Percentiles rank a stretch among this genome's conserved stretches.
Evolutionary conservation across 352 stramenopile genomes (phyloP).

Genomic region (Saprolegnia parasitica): DNA sequence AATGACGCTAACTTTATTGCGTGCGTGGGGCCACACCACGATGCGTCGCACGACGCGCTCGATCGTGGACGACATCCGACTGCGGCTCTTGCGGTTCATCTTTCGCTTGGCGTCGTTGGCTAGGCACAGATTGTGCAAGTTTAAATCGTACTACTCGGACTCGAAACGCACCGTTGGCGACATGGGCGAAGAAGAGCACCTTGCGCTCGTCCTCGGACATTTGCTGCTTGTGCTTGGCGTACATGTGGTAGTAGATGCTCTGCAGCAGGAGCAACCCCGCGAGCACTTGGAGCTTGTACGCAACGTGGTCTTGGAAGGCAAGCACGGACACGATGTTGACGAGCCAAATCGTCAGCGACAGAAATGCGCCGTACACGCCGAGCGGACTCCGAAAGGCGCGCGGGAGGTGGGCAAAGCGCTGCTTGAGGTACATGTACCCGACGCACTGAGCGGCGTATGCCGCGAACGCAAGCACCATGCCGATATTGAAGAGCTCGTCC

Average conservation of each 20-base stretch:
- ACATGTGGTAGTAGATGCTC: constrained; percentile 39
- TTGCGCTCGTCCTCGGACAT: constrained; percentile 43
- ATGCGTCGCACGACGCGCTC: background rate
- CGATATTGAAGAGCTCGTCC: constrained; percentile 26
- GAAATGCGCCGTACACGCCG: constrained; percentile 33
- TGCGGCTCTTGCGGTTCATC: background rate
- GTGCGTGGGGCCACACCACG: too few species aligned
- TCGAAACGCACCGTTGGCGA: constrained; percentile 28
- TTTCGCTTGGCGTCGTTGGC: background rate
- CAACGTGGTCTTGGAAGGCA: constrained; percentile 34
- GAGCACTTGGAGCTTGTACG: constrained; percentile 33
- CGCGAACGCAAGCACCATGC: constrained; percentile 35
- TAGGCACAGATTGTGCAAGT: too few species aligned
- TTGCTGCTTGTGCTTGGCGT: constrained; percentile 37
- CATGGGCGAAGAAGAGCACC: constrained; percentile 42
- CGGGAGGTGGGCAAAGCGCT: constrained; percentile 42
- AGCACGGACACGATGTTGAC: constrained; percentile 33
- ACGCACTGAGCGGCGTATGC: constrained; percentile 43
- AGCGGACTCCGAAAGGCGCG: constrained; percentile 44
- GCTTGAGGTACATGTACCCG: constrained; percentile 44
- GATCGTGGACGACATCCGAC: background rate
- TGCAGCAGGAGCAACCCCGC: constrained; percentile 28
- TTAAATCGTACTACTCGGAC: too few species aligned
- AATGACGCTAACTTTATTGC: too few species aligned
- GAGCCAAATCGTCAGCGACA: constrained; percentile 37